Conservation (phyloP, 352 stramenopile genomes). For the Pythium oligandrum region DNA sequence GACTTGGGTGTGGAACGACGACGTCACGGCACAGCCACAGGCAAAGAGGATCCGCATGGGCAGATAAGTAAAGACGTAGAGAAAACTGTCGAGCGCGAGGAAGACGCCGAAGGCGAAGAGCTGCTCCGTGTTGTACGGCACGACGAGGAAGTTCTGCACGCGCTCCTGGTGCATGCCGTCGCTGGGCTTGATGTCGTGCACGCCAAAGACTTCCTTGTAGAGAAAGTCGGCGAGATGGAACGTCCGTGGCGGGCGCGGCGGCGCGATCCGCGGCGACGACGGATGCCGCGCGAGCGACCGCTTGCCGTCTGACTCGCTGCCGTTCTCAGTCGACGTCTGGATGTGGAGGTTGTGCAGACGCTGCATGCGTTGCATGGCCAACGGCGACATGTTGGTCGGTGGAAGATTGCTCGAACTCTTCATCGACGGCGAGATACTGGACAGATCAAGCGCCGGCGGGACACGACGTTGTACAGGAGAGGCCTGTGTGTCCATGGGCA, state of each 20-base stretch:
- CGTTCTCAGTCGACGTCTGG: constrained; percentile 18
- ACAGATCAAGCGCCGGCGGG: constrained; percentile 11
- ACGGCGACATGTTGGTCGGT: constrained; percentile 16
- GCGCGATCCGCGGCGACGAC: background rate
- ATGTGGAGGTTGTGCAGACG: constrained; percentile 26
- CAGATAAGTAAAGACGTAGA: constrained; percentile 97
- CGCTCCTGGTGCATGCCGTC: constrained; percentile 74
- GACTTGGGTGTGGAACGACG: constrained; percentile 60
- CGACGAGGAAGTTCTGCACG: constrained; percentile 78
- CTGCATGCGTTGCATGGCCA: constrained; percentile 31
- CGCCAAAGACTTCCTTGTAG: constrained; percentile 83
- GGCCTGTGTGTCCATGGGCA: background rate
- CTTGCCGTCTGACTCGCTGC: no score
- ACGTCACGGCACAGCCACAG: constrained; percentile 70
- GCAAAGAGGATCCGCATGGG: constrained; percentile 88
- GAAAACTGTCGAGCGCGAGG: constrained; percentile 95
- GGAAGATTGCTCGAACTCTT: background rate
- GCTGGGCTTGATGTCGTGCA: constrained; percentile 73
- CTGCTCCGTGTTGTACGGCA: constrained; percentile 70
- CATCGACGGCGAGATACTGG: constrained; percentile 8
- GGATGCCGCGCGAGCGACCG: background rate
- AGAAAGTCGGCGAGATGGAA: constrained; percentile 76
- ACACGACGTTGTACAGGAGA: background rate
- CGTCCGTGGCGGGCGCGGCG: constrained; percentile 27
- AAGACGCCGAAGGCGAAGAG: constrained; percentile 93